A percentile compares a stretch with the other conserved stretches of the same genome.
Conservation (phyloP, 2,329 filamentous ascomycete species). For the Bipolaris gigantea region DNA sequence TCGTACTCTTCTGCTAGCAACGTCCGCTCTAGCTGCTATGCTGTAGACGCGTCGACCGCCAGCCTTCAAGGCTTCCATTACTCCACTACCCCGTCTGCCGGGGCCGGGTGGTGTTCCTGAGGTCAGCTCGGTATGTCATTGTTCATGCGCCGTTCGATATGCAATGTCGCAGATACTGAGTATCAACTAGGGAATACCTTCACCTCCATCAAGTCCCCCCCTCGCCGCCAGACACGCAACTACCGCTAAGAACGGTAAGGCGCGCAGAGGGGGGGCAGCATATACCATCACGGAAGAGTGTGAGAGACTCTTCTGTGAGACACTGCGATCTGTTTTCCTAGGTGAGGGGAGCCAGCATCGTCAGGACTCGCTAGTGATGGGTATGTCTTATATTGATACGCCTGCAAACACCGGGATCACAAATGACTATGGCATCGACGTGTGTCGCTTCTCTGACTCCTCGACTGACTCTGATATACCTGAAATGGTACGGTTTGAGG, state of each 20-base stretch:
- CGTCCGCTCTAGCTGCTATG: slow-evolving; percentile 89
- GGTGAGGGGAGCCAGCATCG: slow-evolving; percentile 83
- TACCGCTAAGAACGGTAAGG: slow-evolving; percentile 54
- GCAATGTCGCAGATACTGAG: neutral
- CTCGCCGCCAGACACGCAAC: slow-evolving; percentile 56
- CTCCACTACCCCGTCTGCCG: slow-evolving; percentile 86
- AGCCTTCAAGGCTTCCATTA: slow-evolving; percentile 53
- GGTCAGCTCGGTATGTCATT: slow-evolving; percentile 47
- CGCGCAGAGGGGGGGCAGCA: slow-evolving; percentile 82
- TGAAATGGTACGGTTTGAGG: slow-evolving; percentile 25
- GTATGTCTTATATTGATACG: slow-evolving; percentile 56
- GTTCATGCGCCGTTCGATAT: neutral
- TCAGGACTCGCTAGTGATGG: slow-evolving; percentile 84
- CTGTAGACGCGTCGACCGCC: slow-evolving; percentile 68
- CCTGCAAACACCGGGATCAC: slow-evolving; percentile 29
- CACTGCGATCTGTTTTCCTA: slow-evolving; percentile 89
- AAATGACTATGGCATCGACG: slow-evolving; percentile 37
- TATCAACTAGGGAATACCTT: slow-evolving; percentile 69
- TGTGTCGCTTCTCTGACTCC: slow-evolving; percentile 23
- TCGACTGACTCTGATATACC: slow-evolving; percentile 39
- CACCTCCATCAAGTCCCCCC: slow-evolving; percentile 86
- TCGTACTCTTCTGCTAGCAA: slow-evolving; percentile 68
- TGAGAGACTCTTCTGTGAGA: slow-evolving; percentile 99
- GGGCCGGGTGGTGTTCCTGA: slow-evolving; percentile 52
- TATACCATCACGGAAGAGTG: slow-evolving; percentile 97